Evolutionary conservation across 1,139 yeast genomes (phyloP), one percentile per base, ranked within the genome.

Genomic region (Yamadazyma oceani): DNA sequence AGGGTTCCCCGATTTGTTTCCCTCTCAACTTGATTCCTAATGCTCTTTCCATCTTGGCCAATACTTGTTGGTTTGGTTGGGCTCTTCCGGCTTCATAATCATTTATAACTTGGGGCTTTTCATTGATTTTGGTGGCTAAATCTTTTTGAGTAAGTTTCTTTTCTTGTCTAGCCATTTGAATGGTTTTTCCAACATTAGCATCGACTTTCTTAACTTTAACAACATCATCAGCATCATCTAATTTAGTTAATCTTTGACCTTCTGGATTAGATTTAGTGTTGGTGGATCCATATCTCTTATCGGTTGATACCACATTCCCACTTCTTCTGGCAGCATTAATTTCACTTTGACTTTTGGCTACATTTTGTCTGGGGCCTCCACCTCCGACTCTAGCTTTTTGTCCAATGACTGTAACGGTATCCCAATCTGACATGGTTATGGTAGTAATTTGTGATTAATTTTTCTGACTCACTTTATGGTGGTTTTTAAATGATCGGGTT

Each of bases 31-130:
- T 92, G 50, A 92, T 85, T 50, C 97, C 97, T 55, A 92, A 74
- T 32, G 85, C 96, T 64, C 97, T 80, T 71, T 92, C 98, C 64
- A 94, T 69, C 73, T 92, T 92, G 42, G 85, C 92, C 57, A 92
- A 75, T 39, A 92, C 68, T 67, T 89, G 97, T 72, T 94, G 98
- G 71, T 87, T 90, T 43, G 98, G 98, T 49, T 86, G 81, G 37
- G 96, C 98, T 62, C 96, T 81, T 42, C 96, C 97, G 39, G 95
- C 89, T 70, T 92, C 98, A 66, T 92, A 92, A 60, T 92, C 98
- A 67, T 89, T 90, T 57, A 92, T 82, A 44, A 92, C 87, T 50
- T 85, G 88, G 42, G 97, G 97, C 73, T 92, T 92, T 69, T 92
- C 98, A 62, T 89, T 90, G 58, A 92, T 79, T 63, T 83, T 85